Evolutionary conservation across 176 grass and related monocot genomes (phyloP).

Genomic region (Zea luxurians): DNA sequence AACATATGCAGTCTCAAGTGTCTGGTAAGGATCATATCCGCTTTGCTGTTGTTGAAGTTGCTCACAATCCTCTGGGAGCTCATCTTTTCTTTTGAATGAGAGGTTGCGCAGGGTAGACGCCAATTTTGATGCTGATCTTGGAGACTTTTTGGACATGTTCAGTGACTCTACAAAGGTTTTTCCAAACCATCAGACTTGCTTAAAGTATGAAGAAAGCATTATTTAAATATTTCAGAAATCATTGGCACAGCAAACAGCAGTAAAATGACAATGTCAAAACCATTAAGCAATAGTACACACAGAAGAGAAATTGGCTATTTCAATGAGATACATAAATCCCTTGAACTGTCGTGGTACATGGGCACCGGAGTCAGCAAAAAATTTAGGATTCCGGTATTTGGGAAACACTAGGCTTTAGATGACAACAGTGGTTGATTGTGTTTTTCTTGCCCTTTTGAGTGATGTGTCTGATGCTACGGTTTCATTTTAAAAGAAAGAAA

Average conservation of each 20-base stretch:
- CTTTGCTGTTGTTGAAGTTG: constrained; percentile 50
- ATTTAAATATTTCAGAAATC: too few relatives aligned
- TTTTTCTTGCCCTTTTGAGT: neutral
- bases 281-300: constrained; percentile 13
- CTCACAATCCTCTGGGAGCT: constrained; percentile 50
- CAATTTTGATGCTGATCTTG: constrained; percentile 71
- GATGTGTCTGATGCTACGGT: neutral
- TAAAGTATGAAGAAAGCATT: neutral
- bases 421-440: neutral
- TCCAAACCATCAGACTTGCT: constrained; percentile 25
- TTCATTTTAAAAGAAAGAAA: constrained; percentile 13
- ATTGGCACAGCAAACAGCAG: constrained; percentile 20
- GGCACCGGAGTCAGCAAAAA: neutral
- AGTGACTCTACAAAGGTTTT: constrained; percentile 51
- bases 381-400: neutral
- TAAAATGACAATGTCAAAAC: neutral
- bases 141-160: constrained; percentile 58
- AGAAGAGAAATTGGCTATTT: neutral
- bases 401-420: neutral
- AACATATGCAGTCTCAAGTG: constrained; percentile 79
- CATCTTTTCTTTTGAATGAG: constrained; percentile 79
- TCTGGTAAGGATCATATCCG: constrained; percentile 61
- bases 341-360: neutral
- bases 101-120: constrained; percentile 69
- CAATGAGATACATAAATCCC: neutral